A percentile compares a stretch with the other conserved stretches of the same genome.
Evolutionary conservation across 1,139 yeast species (phyloP).

Genomic region (Blastobotrys malaysiensis): DNA sequence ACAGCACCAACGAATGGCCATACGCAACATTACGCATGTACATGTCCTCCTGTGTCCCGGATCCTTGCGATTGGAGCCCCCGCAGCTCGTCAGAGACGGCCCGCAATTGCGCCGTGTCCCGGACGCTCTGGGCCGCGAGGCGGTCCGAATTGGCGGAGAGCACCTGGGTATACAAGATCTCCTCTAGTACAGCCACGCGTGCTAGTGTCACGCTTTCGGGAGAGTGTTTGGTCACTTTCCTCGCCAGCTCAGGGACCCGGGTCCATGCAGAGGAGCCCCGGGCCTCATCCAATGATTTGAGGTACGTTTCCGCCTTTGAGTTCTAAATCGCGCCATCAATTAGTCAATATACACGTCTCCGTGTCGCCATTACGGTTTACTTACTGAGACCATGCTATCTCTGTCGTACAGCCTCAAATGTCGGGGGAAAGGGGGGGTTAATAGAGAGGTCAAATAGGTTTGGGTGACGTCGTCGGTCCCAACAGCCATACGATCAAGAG

Average conservation of each 20-base stretch:
- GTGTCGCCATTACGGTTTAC: not conserved
- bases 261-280: slow-evolving; percentile 20
- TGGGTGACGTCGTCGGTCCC: not conserved
- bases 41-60: slow-evolving; percentile 2
- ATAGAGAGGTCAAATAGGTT: not conserved
- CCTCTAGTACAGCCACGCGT: slow-evolving; percentile 8
- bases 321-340: not conserved
- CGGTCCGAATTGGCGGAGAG: not conserved
- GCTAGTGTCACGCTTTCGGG: slow-evolving; percentile 12
- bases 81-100: not conserved
- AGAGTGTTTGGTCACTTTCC: slow-evolving; percentile 20
- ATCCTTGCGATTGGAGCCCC: not conserved
- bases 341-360: too few relatives aligned
- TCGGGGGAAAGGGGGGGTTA: not conserved
- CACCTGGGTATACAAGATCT: not conserved
- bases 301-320: slow-evolving; percentile 11
- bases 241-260: slow-evolving; percentile 21
- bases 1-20: slow-evolving; percentile 20
- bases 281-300: slow-evolving; percentile 21
- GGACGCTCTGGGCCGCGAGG: not conserved
- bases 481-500: not conserved
- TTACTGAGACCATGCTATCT: not conserved
- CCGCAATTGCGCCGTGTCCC: not conserved
- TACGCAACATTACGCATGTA: slow-evolving; percentile 20
- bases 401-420: not conserved